Conservation (phyloP, 371 early-diverging fungal species). For the Rhizopus stolonifer region DNA sequence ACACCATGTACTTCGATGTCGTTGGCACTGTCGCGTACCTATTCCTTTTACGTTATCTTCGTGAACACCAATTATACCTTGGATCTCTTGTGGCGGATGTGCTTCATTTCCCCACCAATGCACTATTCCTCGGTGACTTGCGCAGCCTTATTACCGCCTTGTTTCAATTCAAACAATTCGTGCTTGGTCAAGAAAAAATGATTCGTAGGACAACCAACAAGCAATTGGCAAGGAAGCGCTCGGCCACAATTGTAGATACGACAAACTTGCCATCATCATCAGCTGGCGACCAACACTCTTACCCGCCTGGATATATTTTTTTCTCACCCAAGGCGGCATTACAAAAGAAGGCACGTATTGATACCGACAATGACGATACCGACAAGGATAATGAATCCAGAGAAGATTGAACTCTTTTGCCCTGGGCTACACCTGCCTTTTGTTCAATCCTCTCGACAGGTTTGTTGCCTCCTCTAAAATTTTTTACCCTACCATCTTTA, state of each 20-base stretch:
- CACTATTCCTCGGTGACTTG: slow-evolving; percentile 1
- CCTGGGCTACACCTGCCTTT: slow-evolving; percentile 1
- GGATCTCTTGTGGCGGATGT: slow-evolving; percentile 1
- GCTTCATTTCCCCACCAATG: slow-evolving; percentile 1
- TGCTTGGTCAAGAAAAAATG: slow-evolving; percentile 1
- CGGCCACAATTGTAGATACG: slow-evolving; percentile 1
- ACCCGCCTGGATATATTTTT: slow-evolving; percentile 1
- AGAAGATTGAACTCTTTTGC: slow-evolving; percentile 1
- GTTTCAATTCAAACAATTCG: slow-evolving; percentile 1
- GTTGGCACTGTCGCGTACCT: slow-evolving; percentile 1
- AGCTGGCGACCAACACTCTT: neutral
- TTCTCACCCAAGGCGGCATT: slow-evolving; percentile 1
- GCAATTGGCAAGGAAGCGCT: slow-evolving; percentile 1
- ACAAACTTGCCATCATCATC: slow-evolving; percentile 1
- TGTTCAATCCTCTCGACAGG: slow-evolving; percentile 1
- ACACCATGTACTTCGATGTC: slow-evolving; percentile 1
- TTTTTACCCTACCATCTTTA: slow-evolving; percentile 1
- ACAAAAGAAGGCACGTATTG: slow-evolving; percentile 1
- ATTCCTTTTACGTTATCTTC: slow-evolving; percentile 1
- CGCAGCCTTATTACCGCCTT: slow-evolving; percentile 1
- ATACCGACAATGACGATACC: slow-evolving; percentile 1
- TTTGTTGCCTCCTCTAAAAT: slow-evolving; percentile 1
- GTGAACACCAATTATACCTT: slow-evolving; percentile 1
- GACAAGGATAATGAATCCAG: slow-evolving; percentile 1
- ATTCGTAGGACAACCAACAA: slow-evolving; percentile 1